Percentiles rank a stretch among this genome's conserved stretches.
phyloP scores from a whole-genome alignment of 257 asterid genomes.

The Solanum piurae region DNA sequence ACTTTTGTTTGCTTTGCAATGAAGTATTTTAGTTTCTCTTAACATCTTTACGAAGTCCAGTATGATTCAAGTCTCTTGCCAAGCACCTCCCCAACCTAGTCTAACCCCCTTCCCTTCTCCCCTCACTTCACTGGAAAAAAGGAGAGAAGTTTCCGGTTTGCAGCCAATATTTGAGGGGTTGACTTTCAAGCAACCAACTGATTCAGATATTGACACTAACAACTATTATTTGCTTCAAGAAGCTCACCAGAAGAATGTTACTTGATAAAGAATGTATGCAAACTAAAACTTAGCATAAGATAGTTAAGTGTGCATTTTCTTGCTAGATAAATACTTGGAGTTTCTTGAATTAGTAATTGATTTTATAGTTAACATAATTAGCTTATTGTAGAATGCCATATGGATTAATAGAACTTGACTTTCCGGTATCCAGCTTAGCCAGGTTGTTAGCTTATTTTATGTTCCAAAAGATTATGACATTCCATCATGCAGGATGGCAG shows the following conservation, averaged over 20 bases:
- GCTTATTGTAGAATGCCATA: background rate
- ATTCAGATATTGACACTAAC: background rate
- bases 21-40: background rate
- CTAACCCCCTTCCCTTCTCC: background rate
- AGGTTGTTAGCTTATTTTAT: background rate
- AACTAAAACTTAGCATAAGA: background rate
- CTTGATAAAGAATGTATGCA: background rate
- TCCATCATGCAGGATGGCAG: background rate
- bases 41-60: background rate
- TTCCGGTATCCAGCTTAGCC: background rate
- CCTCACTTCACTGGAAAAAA: background rate
- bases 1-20: background rate
- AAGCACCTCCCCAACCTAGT: background rate
- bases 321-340: background rate
- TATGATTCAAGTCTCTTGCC: background rate
- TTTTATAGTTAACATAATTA: background rate
- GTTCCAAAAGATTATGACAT: background rate
- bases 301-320: background rate
- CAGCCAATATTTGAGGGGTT: background rate
- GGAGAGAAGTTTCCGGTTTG: background rate
- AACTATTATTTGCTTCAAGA: background rate
- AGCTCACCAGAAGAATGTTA: background rate
- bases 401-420: background rate
- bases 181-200: background rate
- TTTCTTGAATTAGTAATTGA: background rate